These are phyloP conservation scores for Zea luxurians DNA, from an alignment of 176 grass and related monocot genomes.

Conservation along the genomic window DNA sequence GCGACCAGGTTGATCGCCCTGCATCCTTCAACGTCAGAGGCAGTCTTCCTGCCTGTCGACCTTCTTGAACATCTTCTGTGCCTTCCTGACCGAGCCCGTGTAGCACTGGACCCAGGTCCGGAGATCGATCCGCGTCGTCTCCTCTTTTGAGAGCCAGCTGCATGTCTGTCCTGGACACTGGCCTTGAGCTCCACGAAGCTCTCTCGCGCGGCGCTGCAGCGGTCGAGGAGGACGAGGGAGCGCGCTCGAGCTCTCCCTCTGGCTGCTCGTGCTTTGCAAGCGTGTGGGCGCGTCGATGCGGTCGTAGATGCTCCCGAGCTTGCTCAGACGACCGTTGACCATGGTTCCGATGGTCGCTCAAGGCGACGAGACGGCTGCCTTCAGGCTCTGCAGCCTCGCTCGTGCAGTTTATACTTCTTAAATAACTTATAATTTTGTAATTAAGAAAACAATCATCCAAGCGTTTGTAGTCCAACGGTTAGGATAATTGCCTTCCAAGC, in stretches of 20 bases:
- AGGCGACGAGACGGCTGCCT: slow-evolving; percentile 15
- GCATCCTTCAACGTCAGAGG: slow-evolving; percentile 3
- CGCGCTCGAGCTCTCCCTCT: slow-evolving; percentile 45
- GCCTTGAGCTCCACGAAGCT: slow-evolving; percentile 36
- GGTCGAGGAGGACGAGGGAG: slow-evolving; percentile 49
- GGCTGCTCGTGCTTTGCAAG: slow-evolving; percentile 33
- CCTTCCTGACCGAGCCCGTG: neutral
- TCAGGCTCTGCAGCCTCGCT: slow-evolving; percentile 18
- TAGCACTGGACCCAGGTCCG: slow-evolving; percentile 15
- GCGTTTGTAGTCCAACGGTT: slow-evolving; percentile 99
- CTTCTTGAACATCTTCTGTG: neutral
- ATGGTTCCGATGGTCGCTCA: slow-evolving; percentile 9
- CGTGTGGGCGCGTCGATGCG: slow-evolving; percentile 31
- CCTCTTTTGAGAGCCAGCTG: slow-evolving; percentile 38
- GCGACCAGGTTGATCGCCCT: neutral
- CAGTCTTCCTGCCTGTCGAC: neutral
- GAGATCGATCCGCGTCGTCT: slow-evolving; percentile 16
- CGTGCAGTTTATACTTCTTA: too few species aligned
- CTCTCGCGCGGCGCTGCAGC: slow-evolving; percentile 37
- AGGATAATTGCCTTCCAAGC: slow-evolving; percentile 99
- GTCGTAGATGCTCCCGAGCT: slow-evolving; percentile 28
- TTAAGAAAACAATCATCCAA: too few species aligned
- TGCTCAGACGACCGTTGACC: slow-evolving; percentile 10
- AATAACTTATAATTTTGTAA: too few species aligned
- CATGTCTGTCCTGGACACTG: slow-evolving; percentile 23